Percentiles rank a stretch among this genome's conserved stretches.
These are phyloP conservation scores for Metschnikowia lachancei DNA, from an alignment of 805 yeast genomes.

Conservation along the genomic window DNA sequence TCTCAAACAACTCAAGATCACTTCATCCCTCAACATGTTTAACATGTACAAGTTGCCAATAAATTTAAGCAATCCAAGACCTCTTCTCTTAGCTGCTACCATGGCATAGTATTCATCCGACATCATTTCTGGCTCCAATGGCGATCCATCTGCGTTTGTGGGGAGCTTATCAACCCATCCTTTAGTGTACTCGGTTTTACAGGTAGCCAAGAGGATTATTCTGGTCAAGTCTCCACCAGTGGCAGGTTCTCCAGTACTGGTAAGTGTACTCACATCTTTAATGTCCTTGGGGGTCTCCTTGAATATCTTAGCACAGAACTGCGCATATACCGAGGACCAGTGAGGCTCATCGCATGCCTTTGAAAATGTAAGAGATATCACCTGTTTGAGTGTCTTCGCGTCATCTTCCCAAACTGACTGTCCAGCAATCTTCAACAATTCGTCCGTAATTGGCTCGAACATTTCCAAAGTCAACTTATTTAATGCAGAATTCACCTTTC, in stretches of 20 bases:
- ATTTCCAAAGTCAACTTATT: slow-evolving; percentile 93
- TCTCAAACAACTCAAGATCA: slow-evolving; percentile 70
- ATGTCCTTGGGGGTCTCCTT: slow-evolving; percentile 64
- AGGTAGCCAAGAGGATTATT: slow-evolving; percentile 73
- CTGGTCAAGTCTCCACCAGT: slow-evolving; percentile 74
- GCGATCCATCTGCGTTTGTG: slow-evolving; percentile 74
- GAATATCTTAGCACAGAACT: slow-evolving; percentile 79
- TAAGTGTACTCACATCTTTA: slow-evolving; percentile 50
- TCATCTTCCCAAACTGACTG: slow-evolving; percentile 87
- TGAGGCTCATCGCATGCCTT: slow-evolving; percentile 98
- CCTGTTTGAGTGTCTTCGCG: slow-evolving; percentile 74
- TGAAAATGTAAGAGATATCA: slow-evolving; percentile 81
- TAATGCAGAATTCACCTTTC: slow-evolving; percentile 82
- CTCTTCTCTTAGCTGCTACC: slow-evolving; percentile 95
- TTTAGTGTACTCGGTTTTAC: slow-evolving; percentile 91
- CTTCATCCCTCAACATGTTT: slow-evolving; percentile 68
- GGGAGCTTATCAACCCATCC: slow-evolving; percentile 91
- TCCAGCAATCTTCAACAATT: slow-evolving; percentile 71
- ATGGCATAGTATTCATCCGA: slow-evolving; percentile 89
- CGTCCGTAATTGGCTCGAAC: slow-evolving; percentile 76
- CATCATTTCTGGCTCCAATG: slow-evolving; percentile 83
- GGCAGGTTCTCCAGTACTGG: slow-evolving; percentile 44
- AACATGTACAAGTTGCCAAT: slow-evolving; percentile 89
- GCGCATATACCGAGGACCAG: slow-evolving; percentile 96
- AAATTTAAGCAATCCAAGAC: slow-evolving; percentile 91